Conservation (phyloP, 1,284 basidiomycete species). For the Chondrostereum purpureum region DNA sequence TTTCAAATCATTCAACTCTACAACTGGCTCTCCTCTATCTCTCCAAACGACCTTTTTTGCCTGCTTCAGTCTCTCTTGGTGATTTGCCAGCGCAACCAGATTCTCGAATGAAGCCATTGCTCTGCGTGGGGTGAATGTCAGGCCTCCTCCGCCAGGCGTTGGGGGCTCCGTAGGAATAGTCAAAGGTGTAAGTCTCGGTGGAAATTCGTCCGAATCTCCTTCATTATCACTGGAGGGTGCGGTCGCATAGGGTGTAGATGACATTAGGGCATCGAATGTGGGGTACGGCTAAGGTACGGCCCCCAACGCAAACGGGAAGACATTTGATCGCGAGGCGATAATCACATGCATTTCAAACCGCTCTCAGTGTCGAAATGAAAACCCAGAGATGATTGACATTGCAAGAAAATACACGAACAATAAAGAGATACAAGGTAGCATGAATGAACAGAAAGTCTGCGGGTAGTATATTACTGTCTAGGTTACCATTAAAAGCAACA, state of each 20-base stretch:
- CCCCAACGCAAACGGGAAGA: no score
- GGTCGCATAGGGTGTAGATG: neutral
- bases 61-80: slow-evolving; percentile 63
- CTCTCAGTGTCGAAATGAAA: no score
- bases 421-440: no score
- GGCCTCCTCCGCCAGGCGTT: slow-evolving; percentile 1
- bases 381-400: no score
- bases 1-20: slow-evolving; percentile 60
- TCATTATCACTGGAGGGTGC: slow-evolving; percentile 11
- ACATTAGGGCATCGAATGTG: neutral
- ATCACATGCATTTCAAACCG: no score
- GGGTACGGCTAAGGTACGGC: no score
- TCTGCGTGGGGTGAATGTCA: slow-evolving; percentile 40
- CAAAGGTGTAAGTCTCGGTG: neutral
- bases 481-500: no score
- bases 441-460: no score
- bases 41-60: slow-evolving; percentile 81
- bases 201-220: neutral
- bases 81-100: slow-evolving; percentile 71
- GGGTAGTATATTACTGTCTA: no score
- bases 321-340: no score
- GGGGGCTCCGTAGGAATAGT: neutral
- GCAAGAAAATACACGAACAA: no score
- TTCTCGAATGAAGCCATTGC: slow-evolving; percentile 74
- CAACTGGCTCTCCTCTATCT: slow-evolving; percentile 69